Conservation (phyloP, 352 stramenopile species). For the Phytophthora hibernalis region DNA sequence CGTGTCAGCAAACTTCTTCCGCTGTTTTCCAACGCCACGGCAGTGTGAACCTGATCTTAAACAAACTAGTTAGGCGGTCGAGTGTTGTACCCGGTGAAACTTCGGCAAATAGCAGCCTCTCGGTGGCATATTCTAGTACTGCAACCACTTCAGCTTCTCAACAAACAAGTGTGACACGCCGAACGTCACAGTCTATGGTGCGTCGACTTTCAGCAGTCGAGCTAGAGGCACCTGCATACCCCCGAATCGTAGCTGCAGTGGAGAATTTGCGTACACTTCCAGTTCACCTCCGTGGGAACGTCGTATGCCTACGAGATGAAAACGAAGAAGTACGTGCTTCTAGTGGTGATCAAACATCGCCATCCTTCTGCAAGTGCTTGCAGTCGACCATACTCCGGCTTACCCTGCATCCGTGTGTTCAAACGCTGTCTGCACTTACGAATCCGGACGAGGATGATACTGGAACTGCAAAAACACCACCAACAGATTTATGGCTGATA, state of each 20-base stretch:
- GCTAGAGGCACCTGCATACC: conserved; percentile 38
- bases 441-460: conserved; percentile 23
- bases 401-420: conserved; percentile 32
- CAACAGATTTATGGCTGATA: conserved; percentile 28
- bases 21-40: conserved; percentile 23
- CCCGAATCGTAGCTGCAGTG: conserved; percentile 40
- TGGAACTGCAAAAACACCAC: neutral
- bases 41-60: neutral
- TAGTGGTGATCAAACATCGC: neutral
- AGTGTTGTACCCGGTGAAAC: conserved; percentile 1
- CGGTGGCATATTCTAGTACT: neutral
- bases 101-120: neutral
- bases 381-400: conserved; percentile 51
- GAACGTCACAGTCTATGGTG: conserved; percentile 31
- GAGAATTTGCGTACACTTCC: conserved; percentile 29
- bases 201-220: conserved; percentile 33
- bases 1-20: conserved; percentile 35
- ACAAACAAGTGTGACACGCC: conserved; percentile 6
- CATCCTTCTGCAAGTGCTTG: conserved; percentile 48
- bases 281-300: conserved; percentile 31
- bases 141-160: neutral
- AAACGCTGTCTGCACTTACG: conserved; percentile 24
- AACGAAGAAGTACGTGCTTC: conserved; percentile 2
- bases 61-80: neutral
- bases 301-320: conserved; percentile 42